These are phyloP conservation scores for Sphagnurus paluster DNA, from an alignment of 1,284 basidiomycete genomes.

Conservation along the genomic window DNA sequence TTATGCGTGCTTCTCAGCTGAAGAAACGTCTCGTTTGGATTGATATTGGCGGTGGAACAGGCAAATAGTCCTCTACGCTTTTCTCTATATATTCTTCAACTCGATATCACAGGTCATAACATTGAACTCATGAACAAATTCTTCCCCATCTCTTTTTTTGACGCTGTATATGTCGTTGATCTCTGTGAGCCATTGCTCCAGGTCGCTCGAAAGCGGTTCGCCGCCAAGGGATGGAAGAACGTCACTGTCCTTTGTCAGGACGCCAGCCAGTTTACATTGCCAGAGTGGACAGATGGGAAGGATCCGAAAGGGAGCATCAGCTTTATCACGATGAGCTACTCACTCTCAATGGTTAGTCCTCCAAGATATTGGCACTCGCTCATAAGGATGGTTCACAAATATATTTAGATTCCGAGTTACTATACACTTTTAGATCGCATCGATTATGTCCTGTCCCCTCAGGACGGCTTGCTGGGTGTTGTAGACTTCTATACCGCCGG, in stretches of 20 bases:
- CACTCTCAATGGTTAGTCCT: constrained; percentile 63
- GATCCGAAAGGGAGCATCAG: constrained; percentile 58
- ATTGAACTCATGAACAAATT: constrained; percentile 81
- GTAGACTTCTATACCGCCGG: constrained; percentile 83
- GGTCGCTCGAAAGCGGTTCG: constrained; percentile 71
- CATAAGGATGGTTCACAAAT: not conserved
- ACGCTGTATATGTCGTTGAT: constrained; percentile 76
- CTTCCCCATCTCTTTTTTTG: constrained; percentile 64
- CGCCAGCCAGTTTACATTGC: constrained; percentile 69
- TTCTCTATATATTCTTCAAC: not conserved
- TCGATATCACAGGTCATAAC: constrained; percentile 61
- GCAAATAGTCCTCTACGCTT: constrained; percentile 27
- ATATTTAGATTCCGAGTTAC: constrained; percentile 64
- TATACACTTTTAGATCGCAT: constrained; percentile 72
- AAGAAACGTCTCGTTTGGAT: constrained; percentile 70
- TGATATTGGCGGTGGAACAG: constrained; percentile 83
- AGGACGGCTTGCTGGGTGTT: constrained; percentile 68
- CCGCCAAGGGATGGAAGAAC: constrained; percentile 72
- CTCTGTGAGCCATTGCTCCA: constrained; percentile 76
- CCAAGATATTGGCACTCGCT: not conserved
- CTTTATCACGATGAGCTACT: constrained; percentile 72
- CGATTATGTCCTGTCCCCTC: constrained; percentile 67
- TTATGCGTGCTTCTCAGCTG: constrained; percentile 42
- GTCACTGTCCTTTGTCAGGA: constrained; percentile 78
- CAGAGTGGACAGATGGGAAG: constrained; percentile 52